A percentile compares a stretch with the other conserved stretches of the same genome.
Evolutionary conservation across 306 rosid genomes (phyloP).

Genomic region (Begonia loranthoides): DNA sequence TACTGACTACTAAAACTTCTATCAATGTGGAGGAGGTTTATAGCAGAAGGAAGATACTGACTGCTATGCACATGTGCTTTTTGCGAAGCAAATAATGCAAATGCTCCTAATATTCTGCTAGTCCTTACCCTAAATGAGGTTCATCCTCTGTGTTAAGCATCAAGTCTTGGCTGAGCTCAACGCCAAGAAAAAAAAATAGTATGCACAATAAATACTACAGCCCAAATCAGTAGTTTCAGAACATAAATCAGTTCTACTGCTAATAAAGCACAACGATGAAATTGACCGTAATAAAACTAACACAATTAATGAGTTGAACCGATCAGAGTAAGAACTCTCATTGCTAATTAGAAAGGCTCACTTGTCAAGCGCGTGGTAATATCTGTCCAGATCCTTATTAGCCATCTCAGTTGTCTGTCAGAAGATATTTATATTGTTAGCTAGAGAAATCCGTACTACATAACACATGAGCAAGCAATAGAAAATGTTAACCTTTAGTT

Average conservation of each 20-base stretch:
- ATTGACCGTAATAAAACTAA: background rate
- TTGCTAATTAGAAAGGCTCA: constrained; percentile 16
- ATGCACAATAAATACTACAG: too few relatives aligned
- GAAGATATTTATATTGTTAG: constrained; percentile 10
- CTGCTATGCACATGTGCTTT: too few relatives aligned
- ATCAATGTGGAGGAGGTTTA: too few relatives aligned
- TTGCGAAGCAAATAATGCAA: too few relatives aligned
- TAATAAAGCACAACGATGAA: background rate
- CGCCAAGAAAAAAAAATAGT: too few relatives aligned
- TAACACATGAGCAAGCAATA: background rate
- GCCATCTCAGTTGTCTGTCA: constrained; percentile 95
- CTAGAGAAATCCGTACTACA: background rate
- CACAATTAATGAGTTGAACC: background rate
- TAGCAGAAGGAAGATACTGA: too few relatives aligned
- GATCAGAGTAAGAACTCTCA: constrained; percentile 2
- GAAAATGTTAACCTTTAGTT: constrained; percentile 56
- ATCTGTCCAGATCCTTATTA: constrained; percentile 97
- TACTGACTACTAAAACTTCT: too few relatives aligned
- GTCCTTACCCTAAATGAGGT: too few relatives aligned
- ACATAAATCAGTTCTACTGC: background rate
- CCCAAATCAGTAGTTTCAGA: too few relatives aligned
- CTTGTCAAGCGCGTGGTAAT: constrained; percentile 95
- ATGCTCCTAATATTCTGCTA: too few relatives aligned
- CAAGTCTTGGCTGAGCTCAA: too few relatives aligned
- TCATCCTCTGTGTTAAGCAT: too few relatives aligned